Evolutionary conservation across 768 basidiomycete genomes (phyloP).

Genomic region (Xerocomellus amylosporus): DNA sequence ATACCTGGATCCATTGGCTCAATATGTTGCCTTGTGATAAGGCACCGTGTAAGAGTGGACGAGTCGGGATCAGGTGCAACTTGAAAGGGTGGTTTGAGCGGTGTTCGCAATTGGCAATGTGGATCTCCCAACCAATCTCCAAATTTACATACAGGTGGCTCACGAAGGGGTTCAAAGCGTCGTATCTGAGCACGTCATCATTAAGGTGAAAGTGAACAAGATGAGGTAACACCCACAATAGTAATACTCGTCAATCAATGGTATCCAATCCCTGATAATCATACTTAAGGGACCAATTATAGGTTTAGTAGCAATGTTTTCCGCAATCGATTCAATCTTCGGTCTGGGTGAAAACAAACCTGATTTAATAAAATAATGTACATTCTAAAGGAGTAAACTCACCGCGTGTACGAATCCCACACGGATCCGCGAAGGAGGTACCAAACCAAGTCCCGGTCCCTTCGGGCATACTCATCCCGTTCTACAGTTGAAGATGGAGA

Average conservation of each 20-base stretch:
- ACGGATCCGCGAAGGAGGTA: slow-evolving; percentile 84
- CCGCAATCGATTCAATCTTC: slow-evolving; percentile 64
- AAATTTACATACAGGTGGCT: slow-evolving; percentile 4
- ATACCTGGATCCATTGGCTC: background rate
- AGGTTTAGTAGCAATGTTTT: slow-evolving; percentile 53
- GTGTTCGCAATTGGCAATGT: background rate
- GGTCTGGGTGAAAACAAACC: slow-evolving; percentile 47
- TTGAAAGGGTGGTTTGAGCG: background rate
- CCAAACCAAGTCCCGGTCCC: slow-evolving; percentile 81
- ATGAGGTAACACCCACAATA: slow-evolving; percentile 61
- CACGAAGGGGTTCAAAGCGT: slow-evolving; percentile 37
- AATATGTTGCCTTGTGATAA: background rate
- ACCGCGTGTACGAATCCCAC: slow-evolving; percentile 80
- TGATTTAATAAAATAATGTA: background rate
- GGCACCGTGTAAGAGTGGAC: background rate
- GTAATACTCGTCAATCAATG: slow-evolving; percentile 85
- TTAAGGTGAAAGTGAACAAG: background rate
- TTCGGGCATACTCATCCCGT: slow-evolving; percentile 72
- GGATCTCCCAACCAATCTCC: background rate
- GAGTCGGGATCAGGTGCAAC: background rate
- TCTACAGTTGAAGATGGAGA: slow-evolving; percentile 62
- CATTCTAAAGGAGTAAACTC: slow-evolving; percentile 16
- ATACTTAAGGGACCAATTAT: slow-evolving; percentile 67
- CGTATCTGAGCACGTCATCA: slow-evolving; percentile 34
- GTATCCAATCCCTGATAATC: slow-evolving; percentile 81